phyloP scores from a whole-genome alignment of 2,329 filamentous ascomycete species.

The Alternaria triticina region DNA sequence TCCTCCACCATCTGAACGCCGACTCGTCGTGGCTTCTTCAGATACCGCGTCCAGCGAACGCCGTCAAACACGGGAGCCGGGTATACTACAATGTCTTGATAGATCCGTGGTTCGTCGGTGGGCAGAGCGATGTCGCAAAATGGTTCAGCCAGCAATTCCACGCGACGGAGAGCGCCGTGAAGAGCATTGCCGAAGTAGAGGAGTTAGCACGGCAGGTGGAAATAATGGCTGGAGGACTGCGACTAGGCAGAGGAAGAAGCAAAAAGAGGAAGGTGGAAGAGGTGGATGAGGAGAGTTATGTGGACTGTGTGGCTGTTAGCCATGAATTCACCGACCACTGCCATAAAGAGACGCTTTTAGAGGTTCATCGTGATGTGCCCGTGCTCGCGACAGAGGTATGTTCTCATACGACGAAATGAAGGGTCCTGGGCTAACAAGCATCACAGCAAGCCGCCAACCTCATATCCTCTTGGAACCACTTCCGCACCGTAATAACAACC shows the following conservation, averaged over 20 bases:
- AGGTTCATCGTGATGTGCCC: conserved; percentile 61
- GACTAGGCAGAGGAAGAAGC: conserved; percentile 21
- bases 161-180: conserved; percentile 59
- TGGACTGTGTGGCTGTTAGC: conserved; percentile 66
- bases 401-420: background rate
- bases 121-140: conserved; percentile 66
- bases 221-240: conserved; percentile 41
- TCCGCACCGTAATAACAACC: conserved; percentile 60
- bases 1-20: conserved; percentile 70
- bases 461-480: conserved; percentile 66
- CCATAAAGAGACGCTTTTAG: conserved; percentile 65
- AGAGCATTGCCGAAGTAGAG: conserved; percentile 63
- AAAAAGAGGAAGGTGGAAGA: conserved; percentile 15
- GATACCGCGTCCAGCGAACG: conserved; percentile 61
- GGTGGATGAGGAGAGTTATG: conserved; percentile 43
- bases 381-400: conserved; percentile 62
- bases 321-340: conserved; percentile 75
- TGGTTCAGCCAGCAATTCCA: conserved; percentile 74
- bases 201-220: conserved; percentile 60
- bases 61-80: conserved; percentile 51
- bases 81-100: conserved; percentile 69
- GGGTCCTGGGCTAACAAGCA: background rate
- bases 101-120: conserved; percentile 69
- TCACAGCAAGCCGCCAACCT: conserved; percentile 60
- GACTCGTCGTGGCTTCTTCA: conserved; percentile 73